A percentile compares a stretch with the other conserved stretches of the same genome.
phyloP scores from a whole-genome alignment of 352 stramenopile genomes.

The Pythium scleroteichum region DNA sequence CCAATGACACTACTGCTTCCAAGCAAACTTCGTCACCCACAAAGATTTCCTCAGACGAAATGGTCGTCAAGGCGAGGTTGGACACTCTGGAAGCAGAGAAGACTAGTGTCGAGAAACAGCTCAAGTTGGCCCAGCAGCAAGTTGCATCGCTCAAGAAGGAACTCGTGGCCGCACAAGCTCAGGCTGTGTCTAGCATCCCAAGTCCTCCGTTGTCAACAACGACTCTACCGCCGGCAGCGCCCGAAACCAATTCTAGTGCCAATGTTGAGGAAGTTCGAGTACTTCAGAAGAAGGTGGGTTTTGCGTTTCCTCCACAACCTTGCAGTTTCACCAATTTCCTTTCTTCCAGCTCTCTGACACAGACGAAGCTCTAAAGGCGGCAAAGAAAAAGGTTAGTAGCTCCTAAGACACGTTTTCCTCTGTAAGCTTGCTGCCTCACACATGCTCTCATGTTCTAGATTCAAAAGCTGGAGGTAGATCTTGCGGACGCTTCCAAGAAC shows the following conservation, averaged over 20 bases:
- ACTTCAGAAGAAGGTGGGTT: constrained; percentile 59
- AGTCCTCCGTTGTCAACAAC: neutral
- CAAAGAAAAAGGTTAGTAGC: constrained; percentile 53
- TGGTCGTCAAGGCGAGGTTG: constrained; percentile 15
- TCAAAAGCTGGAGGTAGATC: constrained; percentile 56
- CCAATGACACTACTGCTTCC: neutral
- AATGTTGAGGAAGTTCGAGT: constrained; percentile 40
- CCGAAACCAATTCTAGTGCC: constrained; percentile 10
- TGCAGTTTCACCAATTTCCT: neutral
- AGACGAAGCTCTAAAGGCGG: constrained; percentile 21
- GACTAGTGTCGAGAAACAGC: constrained; percentile 45
- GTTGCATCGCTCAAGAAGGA: constrained; percentile 38
- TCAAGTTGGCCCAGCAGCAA: constrained; percentile 69
- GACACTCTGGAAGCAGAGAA: constrained; percentile 58
- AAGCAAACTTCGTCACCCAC: neutral
- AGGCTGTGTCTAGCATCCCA: constrained; percentile 3
- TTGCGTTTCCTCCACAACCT: neutral
- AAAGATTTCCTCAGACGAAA: neutral
- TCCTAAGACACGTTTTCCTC: too few relatives aligned
- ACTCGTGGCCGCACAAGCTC: constrained; percentile 16
- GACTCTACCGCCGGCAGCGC: constrained; percentile 23
- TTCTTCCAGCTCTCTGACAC: constrained; percentile 15
- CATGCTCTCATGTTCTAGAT: constrained; percentile 37
- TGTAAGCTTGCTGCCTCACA: too few relatives aligned
- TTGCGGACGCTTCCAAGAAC: constrained; percentile 33